Evolutionary conservation across 495 filamentous ascomycete species (phyloP).

Genomic region (Aspergillus avenaceus): DNA sequence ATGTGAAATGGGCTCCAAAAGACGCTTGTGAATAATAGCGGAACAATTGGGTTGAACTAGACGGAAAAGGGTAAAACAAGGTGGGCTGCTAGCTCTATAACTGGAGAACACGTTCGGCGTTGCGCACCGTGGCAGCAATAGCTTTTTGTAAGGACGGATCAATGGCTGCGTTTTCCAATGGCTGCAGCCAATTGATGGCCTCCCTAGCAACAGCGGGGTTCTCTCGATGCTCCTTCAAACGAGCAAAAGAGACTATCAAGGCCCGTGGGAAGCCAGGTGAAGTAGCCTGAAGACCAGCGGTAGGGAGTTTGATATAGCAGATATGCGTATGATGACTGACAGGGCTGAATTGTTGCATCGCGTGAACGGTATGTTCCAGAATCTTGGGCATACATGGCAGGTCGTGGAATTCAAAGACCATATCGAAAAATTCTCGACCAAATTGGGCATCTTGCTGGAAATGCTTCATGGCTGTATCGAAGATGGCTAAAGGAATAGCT

Average conservation of each 20-base stretch:
- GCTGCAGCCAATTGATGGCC: conserved; percentile 56
- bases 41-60: not conserved
- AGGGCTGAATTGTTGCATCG: conserved; percentile 56
- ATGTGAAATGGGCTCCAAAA: conserved; percentile 4
- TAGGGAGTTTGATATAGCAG: conserved; percentile 67
- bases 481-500: conserved; percentile 88
- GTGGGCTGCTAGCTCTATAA: not conserved
- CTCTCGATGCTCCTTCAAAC: conserved; percentile 45
- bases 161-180: conserved; percentile 49
- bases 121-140: conserved; percentile 51
- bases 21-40: conserved; percentile 13
- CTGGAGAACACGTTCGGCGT: conserved; percentile 29
- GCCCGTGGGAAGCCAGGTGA: conserved; percentile 71
- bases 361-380: conserved; percentile 69
- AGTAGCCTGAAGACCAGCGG: conserved; percentile 58
- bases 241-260: conserved; percentile 58
- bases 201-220: conserved; percentile 45
- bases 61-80: not conserved
- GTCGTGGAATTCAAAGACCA: conserved; percentile 64
- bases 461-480: conserved; percentile 80
- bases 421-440: conserved; percentile 72
- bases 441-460: conserved; percentile 57
- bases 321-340: conserved; percentile 55
- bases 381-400: conserved; percentile 63
- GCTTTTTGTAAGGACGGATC: conserved; percentile 66